Evolutionary conservation across 2,329 filamentous ascomycete genomes (phyloP), one percentile per base, ranked within the genome.

Genomic region (Arthrocladium fulminans): DNA sequence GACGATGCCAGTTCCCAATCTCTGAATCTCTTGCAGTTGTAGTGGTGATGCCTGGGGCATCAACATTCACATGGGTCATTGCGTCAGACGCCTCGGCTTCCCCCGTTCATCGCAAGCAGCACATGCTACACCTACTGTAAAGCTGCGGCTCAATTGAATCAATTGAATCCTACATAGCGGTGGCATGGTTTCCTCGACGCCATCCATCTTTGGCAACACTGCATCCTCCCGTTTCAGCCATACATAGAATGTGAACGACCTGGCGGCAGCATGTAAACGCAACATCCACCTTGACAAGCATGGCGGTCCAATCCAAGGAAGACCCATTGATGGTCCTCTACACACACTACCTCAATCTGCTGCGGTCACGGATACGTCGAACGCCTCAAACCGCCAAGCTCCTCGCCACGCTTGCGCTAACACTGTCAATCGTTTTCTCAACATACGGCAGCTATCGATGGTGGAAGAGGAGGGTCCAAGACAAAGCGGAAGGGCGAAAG

Each of bases 301-400:
- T 96, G 90, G 86, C 88, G 54, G 84, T 76, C 55, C 89, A 94
- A 71, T 96, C 90, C 48, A 95, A 85, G 3, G 75, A 96, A 58
- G 80, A 81, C 57, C 74, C 58, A 76, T 79, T 57, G 77, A 85
- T 65, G 81, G 84, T 66, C 77, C 83, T 60, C 71, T 88, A 61
- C 73, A 79, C 27, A 72, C 67, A 68, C 54, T 76, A 79, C 61
- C 65, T 69, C 48, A 63, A 68, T 27, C 64, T 73, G 12, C 59
- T 79, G 45, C 72, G 71, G 29, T 61, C 67, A 32, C 70, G 69
- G 35, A 63, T 89, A 49, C 75, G 74, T 51, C 73, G 72, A 50
- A 84, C 84, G 3, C 84, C 88, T 2, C 81, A 77, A 55, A 79
- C 80, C 23, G 81, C 84, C 6, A 84, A 81, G 58, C 74, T 94